Conservation (phyloP, 2,329 filamentous ascomycete species). For the Fusarium torreyae region DNA sequence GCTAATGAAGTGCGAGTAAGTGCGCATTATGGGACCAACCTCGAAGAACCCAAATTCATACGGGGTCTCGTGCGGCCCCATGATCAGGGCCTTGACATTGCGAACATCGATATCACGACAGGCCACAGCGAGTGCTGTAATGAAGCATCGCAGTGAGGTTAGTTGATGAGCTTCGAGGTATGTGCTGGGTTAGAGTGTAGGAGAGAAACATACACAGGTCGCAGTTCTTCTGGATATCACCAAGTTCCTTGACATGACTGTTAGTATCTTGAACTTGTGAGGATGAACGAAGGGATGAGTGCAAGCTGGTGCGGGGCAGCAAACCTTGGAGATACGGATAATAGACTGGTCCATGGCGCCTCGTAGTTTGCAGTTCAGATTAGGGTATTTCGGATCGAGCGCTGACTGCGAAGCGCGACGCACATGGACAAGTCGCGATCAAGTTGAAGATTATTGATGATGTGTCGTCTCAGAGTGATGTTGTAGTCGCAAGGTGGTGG, state of each 20-base stretch:
- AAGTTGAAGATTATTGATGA: constrained; percentile 9
- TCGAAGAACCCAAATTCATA: constrained; percentile 99
- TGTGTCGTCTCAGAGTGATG: constrained; percentile 8
- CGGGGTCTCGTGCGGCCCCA: constrained; percentile 93
- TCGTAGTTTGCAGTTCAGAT: constrained; percentile 34
- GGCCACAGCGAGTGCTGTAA: constrained; percentile 84
- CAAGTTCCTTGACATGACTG: constrained; percentile 75
- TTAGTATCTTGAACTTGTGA: constrained; percentile 37
- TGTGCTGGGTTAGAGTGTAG: not conserved
- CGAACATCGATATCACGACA: constrained; percentile 91
- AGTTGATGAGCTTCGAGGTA: constrained; percentile 6
- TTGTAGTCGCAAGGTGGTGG: constrained; percentile 34
- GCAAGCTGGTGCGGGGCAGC: constrained; percentile 45
- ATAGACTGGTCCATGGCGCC: constrained; percentile 80
- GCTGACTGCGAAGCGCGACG: constrained; percentile 24
- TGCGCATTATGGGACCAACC: constrained; percentile 64
- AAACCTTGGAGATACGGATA: constrained; percentile 87
- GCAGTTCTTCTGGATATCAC: constrained; percentile 84
- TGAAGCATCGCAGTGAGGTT: constrained; percentile 8
- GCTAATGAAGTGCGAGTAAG: not conserved
- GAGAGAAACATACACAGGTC: constrained; percentile 79
- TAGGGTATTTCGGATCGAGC: not conserved
- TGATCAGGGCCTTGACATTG: constrained; percentile 87
- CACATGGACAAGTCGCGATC: constrained; percentile 33
- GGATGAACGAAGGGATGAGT: constrained; percentile 34